A percentile compares a stretch with the other conserved stretches of the same genome.
Evolutionary conservation across 306 rosid genomes (phyloP).

Genomic region (Biancaea sappan): DNA sequence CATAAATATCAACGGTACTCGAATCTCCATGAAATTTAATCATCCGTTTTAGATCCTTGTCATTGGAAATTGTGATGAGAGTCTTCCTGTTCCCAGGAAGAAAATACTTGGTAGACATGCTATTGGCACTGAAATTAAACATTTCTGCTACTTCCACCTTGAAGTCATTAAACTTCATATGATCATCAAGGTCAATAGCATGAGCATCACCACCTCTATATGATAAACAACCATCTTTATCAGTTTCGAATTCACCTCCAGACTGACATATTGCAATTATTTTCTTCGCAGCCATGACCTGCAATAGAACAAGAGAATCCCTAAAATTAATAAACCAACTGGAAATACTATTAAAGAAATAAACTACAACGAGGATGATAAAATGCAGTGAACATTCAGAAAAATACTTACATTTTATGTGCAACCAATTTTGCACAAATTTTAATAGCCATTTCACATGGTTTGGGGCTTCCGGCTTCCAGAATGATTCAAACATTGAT

Average conservation of each 20-base stretch:
- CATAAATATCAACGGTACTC: slow-evolving; percentile 62
- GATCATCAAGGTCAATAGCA: slow-evolving; percentile 86
- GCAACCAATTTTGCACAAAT: not conserved
- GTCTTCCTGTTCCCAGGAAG: slow-evolving; percentile 92
- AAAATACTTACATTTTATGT: not conserved
- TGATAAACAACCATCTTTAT: slow-evolving; percentile 67
- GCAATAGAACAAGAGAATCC: slow-evolving; percentile 26
- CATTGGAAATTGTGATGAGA: slow-evolving; percentile 89
- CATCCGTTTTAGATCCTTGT: slow-evolving; percentile 93
- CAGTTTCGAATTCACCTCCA: slow-evolving; percentile 79
- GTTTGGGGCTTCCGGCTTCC: not conserved
- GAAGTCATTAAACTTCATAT: slow-evolving; percentile 69
- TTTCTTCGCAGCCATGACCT: slow-evolving; percentile 75
- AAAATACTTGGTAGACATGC: slow-evolving; percentile 75
- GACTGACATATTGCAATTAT: slow-evolving; percentile 89
- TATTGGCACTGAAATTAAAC: slow-evolving; percentile 57
- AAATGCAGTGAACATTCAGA: slow-evolving; percentile 5
- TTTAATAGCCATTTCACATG: not conserved
- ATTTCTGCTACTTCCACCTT: slow-evolving; percentile 78
- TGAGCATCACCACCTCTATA: slow-evolving; percentile 88
- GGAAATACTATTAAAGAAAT: slow-evolving; percentile 5
- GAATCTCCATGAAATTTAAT: slow-evolving; percentile 74
- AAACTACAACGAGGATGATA: not conserved
- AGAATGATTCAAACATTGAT: slow-evolving; percentile 13
- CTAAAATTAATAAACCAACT: not conserved